Evolutionary conservation across 169 alveolate species (phyloP).

Genomic region (Eimeria acervulina): DNA sequence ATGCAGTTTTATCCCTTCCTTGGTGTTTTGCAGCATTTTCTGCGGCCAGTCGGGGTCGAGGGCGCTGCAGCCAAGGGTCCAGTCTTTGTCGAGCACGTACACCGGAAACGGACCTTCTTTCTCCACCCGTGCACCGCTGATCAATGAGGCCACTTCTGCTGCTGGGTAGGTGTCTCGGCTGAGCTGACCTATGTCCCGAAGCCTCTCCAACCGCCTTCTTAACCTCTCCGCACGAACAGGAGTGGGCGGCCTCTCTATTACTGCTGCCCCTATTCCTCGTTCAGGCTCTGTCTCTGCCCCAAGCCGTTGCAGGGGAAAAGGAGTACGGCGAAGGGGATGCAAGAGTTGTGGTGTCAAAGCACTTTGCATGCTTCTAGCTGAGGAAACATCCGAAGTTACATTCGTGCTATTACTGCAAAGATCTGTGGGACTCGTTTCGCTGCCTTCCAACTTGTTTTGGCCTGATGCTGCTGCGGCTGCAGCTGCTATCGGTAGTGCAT

Average conservation of each 20-base stretch:
- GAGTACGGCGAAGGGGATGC: conserved; percentile 23
- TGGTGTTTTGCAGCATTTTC: conserved; percentile 54
- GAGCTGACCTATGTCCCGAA: conserved; percentile 9
- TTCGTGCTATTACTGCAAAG: conserved; percentile 37
- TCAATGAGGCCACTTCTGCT: conserved; percentile 40
- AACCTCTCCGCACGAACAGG: conserved; percentile 58
- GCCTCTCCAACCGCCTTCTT: conserved; percentile 16
- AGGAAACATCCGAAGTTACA: background rate
- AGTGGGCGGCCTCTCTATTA: conserved; percentile 21
- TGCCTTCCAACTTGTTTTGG: background rate
- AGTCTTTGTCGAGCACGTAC: conserved; percentile 49
- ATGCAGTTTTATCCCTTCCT: conserved; percentile 45
- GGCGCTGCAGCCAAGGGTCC: conserved; percentile 56
- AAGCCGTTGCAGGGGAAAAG: conserved; percentile 35
- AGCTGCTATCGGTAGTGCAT: conserved; percentile 4
- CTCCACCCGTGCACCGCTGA: conserved; percentile 21
- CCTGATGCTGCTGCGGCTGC: conserved; percentile 38
- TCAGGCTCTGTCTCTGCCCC: background rate
- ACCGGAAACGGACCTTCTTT: conserved; percentile 54
- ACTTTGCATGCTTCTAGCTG: conserved; percentile 27
- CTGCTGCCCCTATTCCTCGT: background rate
- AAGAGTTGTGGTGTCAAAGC: conserved; percentile 46
- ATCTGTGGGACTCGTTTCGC: background rate
- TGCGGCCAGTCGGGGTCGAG: conserved; percentile 57
- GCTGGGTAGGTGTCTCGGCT: conserved; percentile 40